These are phyloP conservation scores for Penicillium aurantiogriseum DNA, from an alignment of 2,329 filamentous ascomycete genomes.

Conservation along the genomic window DNA sequence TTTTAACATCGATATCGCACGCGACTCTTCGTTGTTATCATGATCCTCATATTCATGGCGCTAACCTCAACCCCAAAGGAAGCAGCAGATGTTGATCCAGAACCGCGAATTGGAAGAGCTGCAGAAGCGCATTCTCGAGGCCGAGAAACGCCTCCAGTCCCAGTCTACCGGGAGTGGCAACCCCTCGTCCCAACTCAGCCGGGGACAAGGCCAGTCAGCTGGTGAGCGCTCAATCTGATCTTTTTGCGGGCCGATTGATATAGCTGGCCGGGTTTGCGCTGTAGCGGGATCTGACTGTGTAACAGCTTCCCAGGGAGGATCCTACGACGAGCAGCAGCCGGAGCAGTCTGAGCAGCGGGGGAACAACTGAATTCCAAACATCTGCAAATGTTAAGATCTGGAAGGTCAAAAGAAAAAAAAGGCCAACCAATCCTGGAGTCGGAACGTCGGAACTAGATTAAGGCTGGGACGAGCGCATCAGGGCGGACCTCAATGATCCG, in stretches of 20 bases:
- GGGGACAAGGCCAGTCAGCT: constrained; percentile 18
- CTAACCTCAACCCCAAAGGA: constrained; percentile 58
- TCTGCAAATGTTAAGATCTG: background rate
- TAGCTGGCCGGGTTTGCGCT: constrained; percentile 6
- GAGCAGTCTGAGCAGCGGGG: constrained; percentile 11
- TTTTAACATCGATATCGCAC: constrained; percentile 22
- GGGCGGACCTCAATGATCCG: background rate
- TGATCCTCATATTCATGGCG: background rate
- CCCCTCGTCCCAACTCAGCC: constrained; percentile 3
- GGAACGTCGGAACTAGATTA: background rate
- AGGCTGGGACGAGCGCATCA: constrained; percentile 1
- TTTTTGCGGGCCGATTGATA: constrained; percentile 5
- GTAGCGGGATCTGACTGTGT: constrained; percentile 14
- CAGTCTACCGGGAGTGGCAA: constrained; percentile 23
- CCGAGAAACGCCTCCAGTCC: constrained; percentile 71
- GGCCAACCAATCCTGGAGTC: background rate
- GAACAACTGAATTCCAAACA: constrained; percentile 9
- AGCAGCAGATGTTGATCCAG: constrained; percentile 72
- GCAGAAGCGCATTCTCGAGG: constrained; percentile 77
- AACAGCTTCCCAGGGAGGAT: constrained; percentile 15
- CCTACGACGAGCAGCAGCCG: constrained; percentile 7
- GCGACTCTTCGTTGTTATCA: background rate
- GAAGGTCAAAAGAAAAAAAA: background rate
- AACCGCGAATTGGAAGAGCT: constrained; percentile 80
- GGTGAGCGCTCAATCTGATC: constrained; percentile 26